A percentile compares a stretch with the other conserved stretches of the same genome.
phyloP scores from a whole-genome alignment of 148 eudicot genomes.

The Amaranthus hypochondriacus region DNA sequence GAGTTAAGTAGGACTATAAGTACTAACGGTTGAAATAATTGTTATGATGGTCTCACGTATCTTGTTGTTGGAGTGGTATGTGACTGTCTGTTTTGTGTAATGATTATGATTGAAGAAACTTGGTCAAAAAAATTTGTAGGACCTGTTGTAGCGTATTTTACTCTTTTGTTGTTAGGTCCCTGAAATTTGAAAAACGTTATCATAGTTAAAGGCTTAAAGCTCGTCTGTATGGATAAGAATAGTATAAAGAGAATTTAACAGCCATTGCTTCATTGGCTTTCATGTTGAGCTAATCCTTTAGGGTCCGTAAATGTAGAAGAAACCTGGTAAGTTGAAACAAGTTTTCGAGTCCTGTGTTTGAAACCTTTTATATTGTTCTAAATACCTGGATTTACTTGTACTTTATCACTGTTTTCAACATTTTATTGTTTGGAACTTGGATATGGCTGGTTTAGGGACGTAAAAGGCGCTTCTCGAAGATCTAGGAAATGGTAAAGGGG shows the following conservation, averaged over 20 bases:
- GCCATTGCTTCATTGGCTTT: slow-evolving; percentile 10
- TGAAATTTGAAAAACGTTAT: background rate
- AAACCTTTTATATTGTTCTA: background rate
- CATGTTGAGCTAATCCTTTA: slow-evolving; percentile 1
- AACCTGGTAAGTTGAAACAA: slow-evolving; percentile 6
- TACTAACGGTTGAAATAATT: background rate
- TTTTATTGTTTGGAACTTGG: background rate
- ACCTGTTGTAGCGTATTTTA: slow-evolving; percentile 9
- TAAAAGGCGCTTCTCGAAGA: background rate
- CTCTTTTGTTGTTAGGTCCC: background rate
- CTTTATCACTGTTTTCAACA: background rate
- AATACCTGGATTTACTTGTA: background rate
- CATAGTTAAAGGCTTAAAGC: slow-evolving; percentile 1
- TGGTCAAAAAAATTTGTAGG: background rate
- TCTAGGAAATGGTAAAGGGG: background rate
- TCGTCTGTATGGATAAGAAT: background rate
- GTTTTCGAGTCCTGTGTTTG: slow-evolving; percentile 1
- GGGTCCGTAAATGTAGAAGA: slow-evolving; percentile 11
- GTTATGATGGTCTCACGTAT: background rate
- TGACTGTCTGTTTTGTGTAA: background rate
- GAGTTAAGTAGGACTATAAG: background rate
- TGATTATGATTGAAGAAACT: background rate
- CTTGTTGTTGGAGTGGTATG: slow-evolving; percentile 7
- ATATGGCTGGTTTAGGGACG: background rate
- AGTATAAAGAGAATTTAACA: slow-evolving; percentile 1